Evolutionary conservation across 306 rosid genomes (phyloP).

Genomic region (Mimosa pudica): DNA sequence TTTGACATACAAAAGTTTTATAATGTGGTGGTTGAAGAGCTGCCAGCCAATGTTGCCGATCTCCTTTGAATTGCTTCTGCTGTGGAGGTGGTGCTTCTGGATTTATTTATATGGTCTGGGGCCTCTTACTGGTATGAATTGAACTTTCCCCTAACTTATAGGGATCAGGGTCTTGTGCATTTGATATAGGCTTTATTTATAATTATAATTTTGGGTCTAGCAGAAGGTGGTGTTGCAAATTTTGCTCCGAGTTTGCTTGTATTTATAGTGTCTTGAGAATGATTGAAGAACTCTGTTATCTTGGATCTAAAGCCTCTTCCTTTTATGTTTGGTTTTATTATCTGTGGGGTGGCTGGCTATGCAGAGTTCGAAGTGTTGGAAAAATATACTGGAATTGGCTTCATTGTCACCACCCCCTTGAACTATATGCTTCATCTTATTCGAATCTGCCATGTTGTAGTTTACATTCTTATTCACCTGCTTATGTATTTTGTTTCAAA

Average conservation of each 20-base stretch:
- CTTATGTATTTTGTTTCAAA: neutral
- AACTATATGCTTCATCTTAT: neutral
- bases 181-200: slow-evolving; percentile 33
- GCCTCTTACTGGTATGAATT: slow-evolving; percentile 37
- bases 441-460: neutral
- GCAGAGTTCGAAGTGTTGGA: slow-evolving; percentile 29
- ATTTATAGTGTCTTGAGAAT: slow-evolving; percentile 34
- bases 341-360: slow-evolving; percentile 34
- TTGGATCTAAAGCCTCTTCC: slow-evolving; percentile 31
- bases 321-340: slow-evolving; percentile 31
- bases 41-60: slow-evolving; percentile 75
- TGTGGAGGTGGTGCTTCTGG: slow-evolving; percentile 35
- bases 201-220: slow-evolving; percentile 43
- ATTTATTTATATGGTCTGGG: slow-evolving; percentile 38
- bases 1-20: slow-evolving; percentile 66
- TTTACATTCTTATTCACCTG: neutral
- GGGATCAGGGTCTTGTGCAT: slow-evolving; percentile 39
- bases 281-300: slow-evolving; percentile 35
- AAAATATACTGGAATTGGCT: slow-evolving; percentile 2
- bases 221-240: slow-evolving; percentile 36
- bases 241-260: slow-evolving; percentile 49
- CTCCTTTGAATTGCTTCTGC: slow-evolving; percentile 52
- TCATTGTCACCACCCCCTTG: neutral
- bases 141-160: slow-evolving; percentile 27
- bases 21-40: slow-evolving; percentile 65